A percentile compares a stretch with the other conserved stretches of the same genome.
These are phyloP conservation scores for Spergularia bocconei DNA, from an alignment of 148 eudicot species.

Conservation along the genomic window DNA sequence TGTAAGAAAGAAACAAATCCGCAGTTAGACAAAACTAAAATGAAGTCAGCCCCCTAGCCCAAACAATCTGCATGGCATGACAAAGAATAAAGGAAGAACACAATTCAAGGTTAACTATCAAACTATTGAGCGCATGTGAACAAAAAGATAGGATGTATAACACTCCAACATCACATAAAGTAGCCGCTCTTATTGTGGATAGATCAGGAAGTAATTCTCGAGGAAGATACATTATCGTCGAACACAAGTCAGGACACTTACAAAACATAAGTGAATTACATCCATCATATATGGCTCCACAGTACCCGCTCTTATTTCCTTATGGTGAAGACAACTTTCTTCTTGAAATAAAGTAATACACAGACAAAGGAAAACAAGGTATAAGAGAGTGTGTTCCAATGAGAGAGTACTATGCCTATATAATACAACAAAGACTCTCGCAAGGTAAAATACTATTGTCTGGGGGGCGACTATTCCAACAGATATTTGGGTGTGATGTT, in stretches of 20 bases:
- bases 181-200: constrained; percentile 19
- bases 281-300: constrained; percentile 16
- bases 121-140: constrained; percentile 4
- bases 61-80: constrained; percentile 19
- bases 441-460: too few relatives aligned
- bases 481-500: too few relatives aligned
- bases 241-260: neutral
- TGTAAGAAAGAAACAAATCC: neutral
- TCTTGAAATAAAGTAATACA: neutral
- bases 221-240: constrained; percentile 17
- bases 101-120: neutral
- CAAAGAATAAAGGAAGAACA: neutral
- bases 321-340: constrained; percentile 19
- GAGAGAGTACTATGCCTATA: too few relatives aligned
- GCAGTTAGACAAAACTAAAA: constrained; percentile 2
- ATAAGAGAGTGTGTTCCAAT: too few relatives aligned
- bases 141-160: constrained; percentile 6
- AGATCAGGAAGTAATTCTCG: neutral
- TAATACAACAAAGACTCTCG: too few relatives aligned
- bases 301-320: constrained; percentile 27
- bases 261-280: constrained; percentile 18
- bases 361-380: neutral
- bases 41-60: constrained; percentile 4
- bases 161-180: constrained; percentile 5
- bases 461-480: too few relatives aligned